Evolutionary conservation across 2,329 filamentous ascomycete genomes (phyloP), one percentile per base, ranked within the genome.

Genomic region (Diaporthe amygdali): DNA sequence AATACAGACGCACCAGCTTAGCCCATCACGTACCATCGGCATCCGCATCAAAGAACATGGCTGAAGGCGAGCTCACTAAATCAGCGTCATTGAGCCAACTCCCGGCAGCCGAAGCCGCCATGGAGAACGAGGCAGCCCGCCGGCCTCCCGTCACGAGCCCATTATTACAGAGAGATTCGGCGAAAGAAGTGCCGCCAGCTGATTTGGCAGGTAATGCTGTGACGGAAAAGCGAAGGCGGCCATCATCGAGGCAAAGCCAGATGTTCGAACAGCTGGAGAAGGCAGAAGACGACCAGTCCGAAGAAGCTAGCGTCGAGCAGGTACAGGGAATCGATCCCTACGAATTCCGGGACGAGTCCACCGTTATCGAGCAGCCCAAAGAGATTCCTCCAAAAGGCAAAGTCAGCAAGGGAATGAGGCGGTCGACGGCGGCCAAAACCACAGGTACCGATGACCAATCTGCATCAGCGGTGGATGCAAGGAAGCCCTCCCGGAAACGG

Each of bases 261-360:
- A 55, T 71, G 5, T 64, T 72, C 14, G 61, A 72, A 30, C 39
- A 59, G 54, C 47, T 64, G 5, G 54, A 39, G 2, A 49, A 39
- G 66, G 20, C 30, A 22, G 32, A 51, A 49, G 44, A 41, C 30
- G 54, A 52, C 41, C 39, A 47, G 27, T 30, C 71, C 39, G 46
- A 66, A 49, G 70, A 71, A 3, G 46, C 39, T 2, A 59, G 25
- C 25, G 51, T 12, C 12, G 56, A 64, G 17, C 55, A 68, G 10
- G 55, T 64, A 12, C 47, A 64, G 22, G 34, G 49, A 14, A 37
- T 66, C 39, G 88, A 90, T 74, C 81, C 89, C 8, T 90, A 90
- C 73, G 88, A 90, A 69, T 89, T 90, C 74, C 82, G 82, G 8
- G 82, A 81, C 70, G 84, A 84, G 3, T 87, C 87, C 6, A 85